A percentile compares a stretch with the other conserved stretches of the same genome.
Conservation (phyloP, 805 yeast species). For the Cyberlindnera maclurae region DNA sequence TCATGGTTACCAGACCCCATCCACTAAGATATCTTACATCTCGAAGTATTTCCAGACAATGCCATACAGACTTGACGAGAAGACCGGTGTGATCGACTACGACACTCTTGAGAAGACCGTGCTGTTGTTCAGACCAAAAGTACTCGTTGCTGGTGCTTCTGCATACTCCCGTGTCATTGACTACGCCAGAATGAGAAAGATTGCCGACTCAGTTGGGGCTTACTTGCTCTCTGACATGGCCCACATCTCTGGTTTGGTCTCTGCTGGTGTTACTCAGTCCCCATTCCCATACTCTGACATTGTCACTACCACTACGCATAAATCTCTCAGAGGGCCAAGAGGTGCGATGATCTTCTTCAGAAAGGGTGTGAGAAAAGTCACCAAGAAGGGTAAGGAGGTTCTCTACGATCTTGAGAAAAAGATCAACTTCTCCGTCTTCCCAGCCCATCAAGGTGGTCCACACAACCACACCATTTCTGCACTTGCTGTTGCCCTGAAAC, state of each 20-base stretch:
- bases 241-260: slow-evolving; percentile 91
- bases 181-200: slow-evolving; percentile 82
- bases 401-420: slow-evolving; percentile 82
- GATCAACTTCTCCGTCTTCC: slow-evolving; percentile 96
- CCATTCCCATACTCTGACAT: slow-evolving; percentile 93
- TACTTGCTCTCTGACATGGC: slow-evolving; percentile 95
- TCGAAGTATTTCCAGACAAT: slow-evolving; percentile 95
- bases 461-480: slow-evolving; percentile 98
- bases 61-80: slow-evolving; percentile 88
- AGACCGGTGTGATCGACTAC: slow-evolving; percentile 88
- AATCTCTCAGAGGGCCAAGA: slow-evolving; percentile 97
- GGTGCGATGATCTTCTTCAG: slow-evolving; percentile 98
- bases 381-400: slow-evolving; percentile 79
- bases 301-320: slow-evolving; percentile 97
- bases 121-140: slow-evolving; percentile 84
- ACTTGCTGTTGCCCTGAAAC: slow-evolving; percentile 89
- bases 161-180: slow-evolving; percentile 91
- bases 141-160: slow-evolving; percentile 94
- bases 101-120: slow-evolving; percentile 82
- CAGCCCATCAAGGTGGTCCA: slow-evolving; percentile 99
- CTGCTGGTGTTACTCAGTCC: slow-evolving; percentile 89
- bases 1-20: slow-evolving; percentile 91
- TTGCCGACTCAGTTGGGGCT: slow-evolving; percentile 91
- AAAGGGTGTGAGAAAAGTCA: slow-evolving; percentile 81
- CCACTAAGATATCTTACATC: slow-evolving; percentile 83